Base-by-base conservation (phyloP, 371 early-diverging fungal genomes). In the Rhizopus arrhizus region DNA sequence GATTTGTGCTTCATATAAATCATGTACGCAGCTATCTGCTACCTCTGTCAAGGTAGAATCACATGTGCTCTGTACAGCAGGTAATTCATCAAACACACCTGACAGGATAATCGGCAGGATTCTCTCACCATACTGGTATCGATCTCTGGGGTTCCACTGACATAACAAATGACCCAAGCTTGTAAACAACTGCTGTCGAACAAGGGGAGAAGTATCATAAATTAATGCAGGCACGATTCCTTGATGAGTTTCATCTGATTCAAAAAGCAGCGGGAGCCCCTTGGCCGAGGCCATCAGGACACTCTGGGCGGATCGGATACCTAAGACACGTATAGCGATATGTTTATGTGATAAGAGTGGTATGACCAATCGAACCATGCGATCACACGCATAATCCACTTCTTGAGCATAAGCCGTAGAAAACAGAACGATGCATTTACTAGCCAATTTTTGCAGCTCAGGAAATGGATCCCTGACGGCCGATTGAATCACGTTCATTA, bases 111-210 rank as follows among this genome's bases (percentile, higher is more conserved):
- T 48, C 0, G 76, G 76, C 10, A 75, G 46, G 2, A 75, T 46
- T 3, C 9, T 33, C 9, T 66, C 70, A 3, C 73, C 73, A 36
- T 70, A 59, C 34, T 61, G 64, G 48, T 75, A 75, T 49, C 76
- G 51, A 15, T 68, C 68, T 8, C 54, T 54, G 13, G 76, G 73
- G 0, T 31, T 15, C 70, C 76, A 72, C 2, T 55, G 22, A n/a
- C 64, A 62, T 9, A 75, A 16, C 29, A 72, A 43, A 22, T 43
- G 33, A 15, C 62, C 62, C 15, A 66, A 46, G 11, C 46, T 46
- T 1, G 22, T 45, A 34, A 68, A 58, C 16, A 72, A 53, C 9
- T 53, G 57, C 3, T 63, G 54, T n/a, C 70, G 65, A 8, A 75
- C 76, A 1, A 56, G 32, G 8, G 68, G 61, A n/a, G 76, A 65